Evolutionary conservation across 352 stramenopile genomes (phyloP).

Genomic region (Aphanomyces euteiches): DNA sequence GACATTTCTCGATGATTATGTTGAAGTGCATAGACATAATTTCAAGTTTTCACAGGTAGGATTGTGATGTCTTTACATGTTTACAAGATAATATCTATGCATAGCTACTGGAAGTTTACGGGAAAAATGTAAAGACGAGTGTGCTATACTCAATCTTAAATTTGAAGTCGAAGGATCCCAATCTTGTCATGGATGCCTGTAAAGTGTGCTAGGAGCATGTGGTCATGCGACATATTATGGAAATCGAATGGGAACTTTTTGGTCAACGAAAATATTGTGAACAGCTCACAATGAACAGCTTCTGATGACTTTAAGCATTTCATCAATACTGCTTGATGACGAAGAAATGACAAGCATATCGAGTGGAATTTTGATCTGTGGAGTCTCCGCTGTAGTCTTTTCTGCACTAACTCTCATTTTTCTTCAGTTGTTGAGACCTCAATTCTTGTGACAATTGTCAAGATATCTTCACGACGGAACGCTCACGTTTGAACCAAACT

Average conservation of each 20-base stretch:
- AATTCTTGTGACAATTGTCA: neutral
- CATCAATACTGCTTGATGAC: conserved; percentile 24
- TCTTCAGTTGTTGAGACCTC: conserved; percentile 1
- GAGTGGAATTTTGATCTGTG: too few species aligned
- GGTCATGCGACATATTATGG: neutral
- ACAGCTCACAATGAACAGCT: conserved; percentile 19
- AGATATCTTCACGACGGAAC: neutral
- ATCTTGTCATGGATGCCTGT: neutral
- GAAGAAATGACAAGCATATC: conserved; percentile 1
- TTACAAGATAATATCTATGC: too few species aligned
- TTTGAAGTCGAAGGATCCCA: too few species aligned
- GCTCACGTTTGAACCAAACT: neutral
- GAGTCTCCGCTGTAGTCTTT: conserved; percentile 19
- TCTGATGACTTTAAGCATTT: conserved; percentile 11
- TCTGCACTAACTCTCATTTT: neutral
- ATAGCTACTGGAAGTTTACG: too few species aligned
- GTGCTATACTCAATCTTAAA: too few species aligned
- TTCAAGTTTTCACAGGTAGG: neutral
- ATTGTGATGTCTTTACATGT: too few species aligned
- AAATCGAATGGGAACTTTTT: conserved; percentile 22
- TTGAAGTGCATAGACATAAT: neutral
- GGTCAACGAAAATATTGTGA: conserved; percentile 13
- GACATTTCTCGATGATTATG: conserved; percentile 1
- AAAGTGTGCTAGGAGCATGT: neutral
- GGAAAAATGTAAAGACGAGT: too few species aligned